Base-by-base conservation (phyloP, 2,329 filamentous ascomycete species). In the Didymella sp. region DNA sequence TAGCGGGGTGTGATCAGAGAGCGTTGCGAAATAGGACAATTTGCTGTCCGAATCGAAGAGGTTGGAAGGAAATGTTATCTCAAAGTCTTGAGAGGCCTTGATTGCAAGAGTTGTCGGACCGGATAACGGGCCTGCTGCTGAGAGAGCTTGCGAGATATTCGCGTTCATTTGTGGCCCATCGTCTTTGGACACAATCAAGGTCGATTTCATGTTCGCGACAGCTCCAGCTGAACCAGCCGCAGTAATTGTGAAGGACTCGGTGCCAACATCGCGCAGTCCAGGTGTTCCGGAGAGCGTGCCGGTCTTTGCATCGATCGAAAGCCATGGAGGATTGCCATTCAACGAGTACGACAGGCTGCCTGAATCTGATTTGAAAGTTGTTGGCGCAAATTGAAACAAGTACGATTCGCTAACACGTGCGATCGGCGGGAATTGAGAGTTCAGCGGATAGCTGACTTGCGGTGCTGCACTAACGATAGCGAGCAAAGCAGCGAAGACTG, bases 341-440 rank as follows among this genome's bases (percentile, higher is more conserved):
- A 96, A 80, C 6, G 83, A 84, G 73, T 96, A 96, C 6, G 83
- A 83, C 47, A 92, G 82, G 38, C 79, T 70, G 11, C 73, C 70
- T 30, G 78, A 77, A 38, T 78, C 75, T 15, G 89, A 89, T 13
- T 81, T 80, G 76, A 96, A 96, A 0, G 92, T 96, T 35, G 87
- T 86, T 15, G 81, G 76, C 9, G 90, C 89, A 68, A 96, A 90
- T 27, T 84, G 80, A 69, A 93, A 92, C 9, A 81, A 84, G 75
- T 91, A 95, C 2, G 82, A 80, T 66, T 88, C 72, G 37, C 83
- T 84, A 57, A 90, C 80, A 62, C 89, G 84, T 19, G 91, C 92
- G 50, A 93, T 88, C 3, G 89, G 88, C 28, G 92, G 92, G 1
- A 96, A 83, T 74, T 96, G 92, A 2, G 90, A 87, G 76, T 95